Base-by-base conservation (phyloP, 2,329 filamentous ascomycete species). In the Calonectria pteridis region DNA sequence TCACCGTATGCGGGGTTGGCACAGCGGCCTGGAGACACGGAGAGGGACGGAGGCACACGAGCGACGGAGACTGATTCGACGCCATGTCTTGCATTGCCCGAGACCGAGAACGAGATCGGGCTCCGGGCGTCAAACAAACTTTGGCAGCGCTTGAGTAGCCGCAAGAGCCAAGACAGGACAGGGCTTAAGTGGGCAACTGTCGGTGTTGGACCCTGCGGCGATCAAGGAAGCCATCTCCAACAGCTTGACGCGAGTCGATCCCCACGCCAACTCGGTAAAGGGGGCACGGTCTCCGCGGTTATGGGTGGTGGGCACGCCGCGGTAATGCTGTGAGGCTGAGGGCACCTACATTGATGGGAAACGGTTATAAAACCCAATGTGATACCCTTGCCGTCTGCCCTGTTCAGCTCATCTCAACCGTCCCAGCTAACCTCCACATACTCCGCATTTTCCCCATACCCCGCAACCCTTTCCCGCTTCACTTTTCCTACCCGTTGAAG, bases 361-460 rank as follows among this genome's bases (percentile, higher is more conserved):
- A 28, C 33, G 40, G 3, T 40, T 62, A 62, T 62, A 62, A 40
- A 62, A 62, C 33, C 55, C 35, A 26, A 18, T 33, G 50, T 23
- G 23, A 23, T 28, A 62, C 35, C 55, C 35, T 40, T 2, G 33
- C 26, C 14, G 1, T 40, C 35, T 40, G 35, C 55, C 55, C 23
- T 46, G 43, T 23, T 9, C 35, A 20, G 35, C 35, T 40, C 55
- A 62, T 62, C 23, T 40, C 35, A 16, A 20, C 13, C 7, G 55
- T 29, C 29, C 35, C 35, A 40, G 11, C 31, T 62, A 28, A 62
- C 55, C 55, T 62, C 55, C 55, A 40, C 55, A 40, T 40, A 62
- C 55, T 62, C 55, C 55, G 55, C 55, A 62, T 62, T 62, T 62
- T 62, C 55, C 55, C 55, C 55, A 62, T 40, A 62, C 55, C 55